Conservation (phyloP, 495 filamentous ascomycete genomes). For the Apiosordaria backusii region DNA sequence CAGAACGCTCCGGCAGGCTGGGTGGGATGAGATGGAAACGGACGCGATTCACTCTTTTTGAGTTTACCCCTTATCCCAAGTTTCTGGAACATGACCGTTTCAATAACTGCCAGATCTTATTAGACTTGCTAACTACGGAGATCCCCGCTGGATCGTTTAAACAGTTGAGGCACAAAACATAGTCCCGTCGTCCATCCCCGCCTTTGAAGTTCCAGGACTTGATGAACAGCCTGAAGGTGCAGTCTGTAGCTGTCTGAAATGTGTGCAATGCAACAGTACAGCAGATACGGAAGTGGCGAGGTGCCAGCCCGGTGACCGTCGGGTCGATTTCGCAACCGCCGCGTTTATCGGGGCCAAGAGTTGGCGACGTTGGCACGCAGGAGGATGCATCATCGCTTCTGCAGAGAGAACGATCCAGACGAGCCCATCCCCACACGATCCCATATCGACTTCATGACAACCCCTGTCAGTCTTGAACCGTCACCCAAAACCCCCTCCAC, state of each 20-base stretch:
- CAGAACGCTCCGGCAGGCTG: background rate
- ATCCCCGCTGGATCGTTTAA: background rate
- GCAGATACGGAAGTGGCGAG: conserved; percentile 11
- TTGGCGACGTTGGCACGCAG: conserved; percentile 13
- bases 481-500: background rate
- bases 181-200: no score
- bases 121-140: background rate
- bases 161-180: no score
- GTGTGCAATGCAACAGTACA: background rate
- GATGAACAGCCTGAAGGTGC: background rate
- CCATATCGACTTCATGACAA: conserved; percentile 2
- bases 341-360: conserved; percentile 8
- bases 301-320: conserved; percentile 13
- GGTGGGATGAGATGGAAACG: background rate
- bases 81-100: background rate
- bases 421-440: conserved; percentile 10
- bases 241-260: background rate
- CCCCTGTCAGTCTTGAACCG: background rate
- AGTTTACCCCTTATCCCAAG: background rate
- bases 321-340: background rate
- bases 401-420: conserved; percentile 12
- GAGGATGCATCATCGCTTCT: conserved; percentile 10
- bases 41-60: background rate
- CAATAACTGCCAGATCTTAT: background rate
- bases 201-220: background rate